Evolutionary conservation across 2,329 filamentous ascomycete species (phyloP).

Genomic region (Juglanconis oblonga): DNA sequence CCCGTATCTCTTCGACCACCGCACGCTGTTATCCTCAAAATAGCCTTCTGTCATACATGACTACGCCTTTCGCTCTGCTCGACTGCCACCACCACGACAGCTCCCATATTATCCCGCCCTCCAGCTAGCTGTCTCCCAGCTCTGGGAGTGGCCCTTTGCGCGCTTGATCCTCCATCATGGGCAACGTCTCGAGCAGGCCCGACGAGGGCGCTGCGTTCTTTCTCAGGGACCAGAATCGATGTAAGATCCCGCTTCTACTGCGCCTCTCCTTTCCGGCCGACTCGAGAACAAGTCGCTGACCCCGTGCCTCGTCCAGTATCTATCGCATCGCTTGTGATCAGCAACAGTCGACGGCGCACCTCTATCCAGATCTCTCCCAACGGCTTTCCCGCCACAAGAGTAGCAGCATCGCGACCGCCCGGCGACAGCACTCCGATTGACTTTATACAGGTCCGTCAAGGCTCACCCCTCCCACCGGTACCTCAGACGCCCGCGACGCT

Average conservation of each 20-base stretch:
- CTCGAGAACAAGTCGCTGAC: conserved; percentile 14
- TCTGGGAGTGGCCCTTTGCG: conserved; percentile 25
- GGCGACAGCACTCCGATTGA: conserved; percentile 78
- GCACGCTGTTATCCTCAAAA: background rate
- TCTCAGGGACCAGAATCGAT: conserved; percentile 86
- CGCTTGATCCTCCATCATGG: conserved; percentile 62
- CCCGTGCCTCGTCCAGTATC: conserved; percentile 59
- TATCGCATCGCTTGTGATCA: conserved; percentile 78
- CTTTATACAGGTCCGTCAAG: conserved; percentile 74
- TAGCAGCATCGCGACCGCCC: conserved; percentile 67
- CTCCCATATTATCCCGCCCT: conserved; percentile 8
- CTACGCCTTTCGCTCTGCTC: conserved; percentile 16
- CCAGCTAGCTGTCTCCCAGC: conserved; percentile 14
- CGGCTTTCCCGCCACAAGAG: conserved; percentile 78
- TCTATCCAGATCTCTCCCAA: conserved; percentile 80
- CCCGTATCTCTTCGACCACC: background rate
- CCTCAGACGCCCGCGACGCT: background rate
- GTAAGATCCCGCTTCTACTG: conserved; percentile 52
- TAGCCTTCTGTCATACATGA: conserved; percentile 10
- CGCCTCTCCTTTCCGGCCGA: background rate
- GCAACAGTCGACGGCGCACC: conserved; percentile 73
- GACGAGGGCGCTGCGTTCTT: conserved; percentile 80
- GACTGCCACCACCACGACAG: conserved; percentile 13
- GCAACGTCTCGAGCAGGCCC: conserved; percentile 83
- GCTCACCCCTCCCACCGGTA: background rate